Evolutionary conservation across 2,329 filamentous ascomycete genomes (phyloP).

Genomic region (Fusarium citri): DNA sequence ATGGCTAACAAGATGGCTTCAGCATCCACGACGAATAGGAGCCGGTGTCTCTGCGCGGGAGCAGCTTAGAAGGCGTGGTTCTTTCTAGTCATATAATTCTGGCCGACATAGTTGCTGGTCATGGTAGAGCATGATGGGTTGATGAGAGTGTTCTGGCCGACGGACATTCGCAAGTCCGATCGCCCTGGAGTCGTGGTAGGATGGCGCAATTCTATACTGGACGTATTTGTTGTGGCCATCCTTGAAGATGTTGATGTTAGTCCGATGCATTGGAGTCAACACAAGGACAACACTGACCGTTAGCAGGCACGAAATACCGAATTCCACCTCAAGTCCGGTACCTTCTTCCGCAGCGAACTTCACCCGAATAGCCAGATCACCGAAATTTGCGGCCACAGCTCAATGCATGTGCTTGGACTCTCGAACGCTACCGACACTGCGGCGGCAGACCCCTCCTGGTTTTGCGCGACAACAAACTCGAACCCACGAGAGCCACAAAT

Average conservation of each 20-base stretch:
- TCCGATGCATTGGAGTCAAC: not conserved
- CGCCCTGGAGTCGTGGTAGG: slow-evolving; percentile 89
- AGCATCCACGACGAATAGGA: slow-evolving; percentile 85
- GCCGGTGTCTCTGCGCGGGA: slow-evolving; percentile 93
- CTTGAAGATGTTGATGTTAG: slow-evolving; percentile 90
- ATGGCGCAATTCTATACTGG: slow-evolving; percentile 92
- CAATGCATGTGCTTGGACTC: slow-evolving; percentile 87
- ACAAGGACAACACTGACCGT: slow-evolving; percentile 41
- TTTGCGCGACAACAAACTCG: slow-evolving; percentile 69
- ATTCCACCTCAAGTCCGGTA: slow-evolving; percentile 84
- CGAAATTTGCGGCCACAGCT: slow-evolving; percentile 82
- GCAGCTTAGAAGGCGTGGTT: slow-evolving; percentile 92
- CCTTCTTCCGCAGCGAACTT: slow-evolving; percentile 83
- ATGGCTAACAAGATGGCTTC: slow-evolving; percentile 35
- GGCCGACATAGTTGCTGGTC: slow-evolving; percentile 55
- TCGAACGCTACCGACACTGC: slow-evolving; percentile 72
- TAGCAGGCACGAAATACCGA: slow-evolving; percentile 81
- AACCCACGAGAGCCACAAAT: slow-evolving; percentile 73
- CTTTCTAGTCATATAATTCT: slow-evolving; percentile 73
- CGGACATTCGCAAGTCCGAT: slow-evolving; percentile 79
- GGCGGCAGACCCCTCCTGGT: slow-evolving; percentile 73
- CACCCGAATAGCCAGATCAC: slow-evolving; percentile 85
- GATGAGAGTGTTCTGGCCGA: slow-evolving; percentile 99
- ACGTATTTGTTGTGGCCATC: slow-evolving; percentile 90
- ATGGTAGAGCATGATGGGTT: slow-evolving; percentile 85